Evolutionary conservation across 164 flowering plant species (phyloP).

Genomic region (Hamamelis virginiana): DNA sequence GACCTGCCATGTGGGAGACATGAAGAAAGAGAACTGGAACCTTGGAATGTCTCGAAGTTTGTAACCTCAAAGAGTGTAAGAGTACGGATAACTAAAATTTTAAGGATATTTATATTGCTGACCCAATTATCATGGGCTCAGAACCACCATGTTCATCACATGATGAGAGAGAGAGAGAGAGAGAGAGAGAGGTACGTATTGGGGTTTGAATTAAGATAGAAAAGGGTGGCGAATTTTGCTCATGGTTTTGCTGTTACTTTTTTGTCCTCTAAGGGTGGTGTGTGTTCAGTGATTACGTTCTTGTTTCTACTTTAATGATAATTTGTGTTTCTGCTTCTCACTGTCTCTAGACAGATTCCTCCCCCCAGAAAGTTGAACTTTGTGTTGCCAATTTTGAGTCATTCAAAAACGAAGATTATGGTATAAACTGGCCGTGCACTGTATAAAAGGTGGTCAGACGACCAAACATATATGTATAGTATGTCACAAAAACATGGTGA

Average conservation of each 20-base stretch:
- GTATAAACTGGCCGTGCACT: not conserved
- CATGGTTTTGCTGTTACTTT: not conserved
- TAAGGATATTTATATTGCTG: not conserved
- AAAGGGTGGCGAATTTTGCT: not conserved
- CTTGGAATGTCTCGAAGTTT: slow-evolving; percentile 9
- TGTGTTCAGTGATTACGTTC: not conserved
- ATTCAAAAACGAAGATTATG: not conserved
- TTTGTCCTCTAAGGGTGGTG: not conserved
- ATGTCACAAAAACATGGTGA: not conserved
- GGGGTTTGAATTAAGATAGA: not conserved
- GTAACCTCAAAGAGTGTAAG: not conserved
- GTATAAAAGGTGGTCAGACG: too few relatives aligned
- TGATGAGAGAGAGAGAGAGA: slow-evolving; percentile 1
- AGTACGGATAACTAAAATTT: slow-evolving; percentile 3
- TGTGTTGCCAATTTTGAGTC: not conserved
- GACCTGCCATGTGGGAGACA: slow-evolving; percentile 12
- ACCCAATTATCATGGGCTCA: slow-evolving; percentile 10
- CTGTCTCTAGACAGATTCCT: not conserved
- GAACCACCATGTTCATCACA: slow-evolving; percentile 14
- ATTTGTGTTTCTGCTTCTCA: not conserved
- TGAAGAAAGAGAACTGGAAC: not conserved
- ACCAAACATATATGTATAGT: too few relatives aligned
- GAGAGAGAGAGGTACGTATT: not conserved
- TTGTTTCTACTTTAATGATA: not conserved
- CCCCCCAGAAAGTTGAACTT: not conserved